These are phyloP conservation scores for Citrus inodora DNA, from an alignment of 345 rosid species.

Conservation along the genomic window DNA sequence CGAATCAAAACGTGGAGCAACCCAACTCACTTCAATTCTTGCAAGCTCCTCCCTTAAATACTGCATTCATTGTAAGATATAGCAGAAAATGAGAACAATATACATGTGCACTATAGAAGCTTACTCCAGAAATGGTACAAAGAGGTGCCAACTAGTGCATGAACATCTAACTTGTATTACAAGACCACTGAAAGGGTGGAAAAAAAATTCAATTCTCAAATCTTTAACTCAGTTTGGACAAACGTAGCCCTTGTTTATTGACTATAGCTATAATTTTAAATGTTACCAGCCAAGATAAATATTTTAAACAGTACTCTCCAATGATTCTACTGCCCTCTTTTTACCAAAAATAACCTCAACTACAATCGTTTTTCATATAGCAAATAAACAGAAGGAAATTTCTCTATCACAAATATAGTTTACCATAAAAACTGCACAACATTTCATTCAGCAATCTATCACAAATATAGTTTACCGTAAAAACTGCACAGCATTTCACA, in stretches of 20 bases:
- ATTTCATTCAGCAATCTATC: too few species aligned
- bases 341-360: not conserved
- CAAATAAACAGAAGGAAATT: not conserved
- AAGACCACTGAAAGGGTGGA: not conserved
- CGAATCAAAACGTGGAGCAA: slow-evolving; percentile 92
- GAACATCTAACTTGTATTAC: not conserved
- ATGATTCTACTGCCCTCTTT: not conserved
- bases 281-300: not conserved
- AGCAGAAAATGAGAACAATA: slow-evolving; percentile 18
- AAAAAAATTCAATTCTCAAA: not conserved
- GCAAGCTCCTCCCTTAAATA: slow-evolving; percentile 80
- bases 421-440: too few species aligned
- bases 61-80: slow-evolving; percentile 42
- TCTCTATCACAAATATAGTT: not conserved
- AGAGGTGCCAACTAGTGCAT: not conserved
- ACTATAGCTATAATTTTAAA: not conserved
- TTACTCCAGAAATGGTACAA: not conserved
- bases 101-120: not conserved
- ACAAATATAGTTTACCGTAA: not conserved
- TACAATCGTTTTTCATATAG: not conserved
- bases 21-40: slow-evolving; percentile 87
- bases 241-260: not conserved
- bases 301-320: not conserved
- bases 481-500: not conserved
- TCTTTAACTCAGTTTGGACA: not conserved